phyloP scores from a whole-genome alignment of 805 yeast species.

The Sporopachydermia quercuum region DNA sequence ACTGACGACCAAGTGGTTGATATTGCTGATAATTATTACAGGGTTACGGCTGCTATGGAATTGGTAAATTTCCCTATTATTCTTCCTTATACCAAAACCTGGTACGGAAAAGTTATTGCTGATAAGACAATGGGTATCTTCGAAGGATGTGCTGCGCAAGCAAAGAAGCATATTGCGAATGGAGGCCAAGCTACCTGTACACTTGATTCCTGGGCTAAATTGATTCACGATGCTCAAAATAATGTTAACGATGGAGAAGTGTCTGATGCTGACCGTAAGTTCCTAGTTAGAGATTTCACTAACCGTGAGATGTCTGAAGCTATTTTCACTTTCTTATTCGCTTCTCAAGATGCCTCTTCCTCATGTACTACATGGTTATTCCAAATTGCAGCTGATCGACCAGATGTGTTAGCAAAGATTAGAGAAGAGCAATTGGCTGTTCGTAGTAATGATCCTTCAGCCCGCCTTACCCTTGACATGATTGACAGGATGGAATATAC shows the following conservation, averaged over 20 bases:
- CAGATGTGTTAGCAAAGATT: constrained; percentile 72
- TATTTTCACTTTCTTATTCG: constrained; percentile 89
- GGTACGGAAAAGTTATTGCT: constrained; percentile 93
- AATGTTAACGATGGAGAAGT: constrained; percentile 23
- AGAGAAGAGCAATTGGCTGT: constrained; percentile 85
- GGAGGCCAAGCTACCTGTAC: constrained; percentile 79
- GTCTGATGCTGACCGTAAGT: constrained; percentile 36
- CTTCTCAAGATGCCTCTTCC: constrained; percentile 96
- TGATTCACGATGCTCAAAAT: constrained; percentile 63
- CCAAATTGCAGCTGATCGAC: constrained; percentile 91
- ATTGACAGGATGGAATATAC: constrained; percentile 84
- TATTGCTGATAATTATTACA: constrained; percentile 84
- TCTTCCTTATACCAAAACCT: constrained; percentile 88
- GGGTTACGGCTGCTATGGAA: constrained; percentile 91
- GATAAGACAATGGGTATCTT: constrained; percentile 89
- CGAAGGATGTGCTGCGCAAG: constrained; percentile 74
- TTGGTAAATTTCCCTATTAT: constrained; percentile 96
- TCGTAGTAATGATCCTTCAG: constrained; percentile 60
- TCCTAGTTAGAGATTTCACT: constrained; percentile 66
- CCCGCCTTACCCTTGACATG: constrained; percentile 49
- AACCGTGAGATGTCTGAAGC: constrained; percentile 92
- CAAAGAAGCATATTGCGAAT: constrained; percentile 62
- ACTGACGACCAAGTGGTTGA: constrained; percentile 79
- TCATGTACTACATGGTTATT: constrained; percentile 97
- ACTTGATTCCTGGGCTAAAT: constrained; percentile 87